phyloP scores from a whole-genome alignment of 768 basidiomycete species.

The Leccinum barrowsii region DNA sequence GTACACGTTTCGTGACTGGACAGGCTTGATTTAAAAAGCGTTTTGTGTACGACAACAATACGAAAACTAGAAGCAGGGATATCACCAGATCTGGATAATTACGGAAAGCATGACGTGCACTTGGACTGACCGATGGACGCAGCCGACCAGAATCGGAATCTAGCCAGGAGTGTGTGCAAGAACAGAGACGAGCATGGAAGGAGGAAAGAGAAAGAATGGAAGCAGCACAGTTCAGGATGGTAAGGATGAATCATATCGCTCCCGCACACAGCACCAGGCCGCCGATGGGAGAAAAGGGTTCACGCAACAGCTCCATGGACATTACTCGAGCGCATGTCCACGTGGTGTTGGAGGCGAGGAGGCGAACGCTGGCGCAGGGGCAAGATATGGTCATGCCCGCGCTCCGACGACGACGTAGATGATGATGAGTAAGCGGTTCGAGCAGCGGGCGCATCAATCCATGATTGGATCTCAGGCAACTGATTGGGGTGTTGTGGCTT shows the following conservation, averaged over 20 bases:
- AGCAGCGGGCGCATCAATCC: slow-evolving; percentile 37
- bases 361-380: slow-evolving; percentile 33
- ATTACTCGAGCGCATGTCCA: slow-evolving; percentile 30
- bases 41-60: slow-evolving; percentile 26
- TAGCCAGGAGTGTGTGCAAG: slow-evolving; percentile 24
- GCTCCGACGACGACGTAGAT: slow-evolving; percentile 29
- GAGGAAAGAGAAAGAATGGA: slow-evolving; percentile 8
- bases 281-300: slow-evolving; percentile 6
- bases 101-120: slow-evolving; percentile 13
- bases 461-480: slow-evolving; percentile 46
- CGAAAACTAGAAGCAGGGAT: slow-evolving; percentile 14
- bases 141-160: slow-evolving; percentile 15
- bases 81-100: slow-evolving; percentile 17
- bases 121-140: background rate
- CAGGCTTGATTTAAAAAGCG: slow-evolving; percentile 5
- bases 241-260: background rate
- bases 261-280: slow-evolving; percentile 20
- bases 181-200: slow-evolving; percentile 9
- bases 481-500: slow-evolving; percentile 34
- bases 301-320: slow-evolving; percentile 32
- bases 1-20: slow-evolving; percentile 20
- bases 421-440: slow-evolving; percentile 28
- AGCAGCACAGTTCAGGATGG: slow-evolving; percentile 4
- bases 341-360: slow-evolving; percentile 31
- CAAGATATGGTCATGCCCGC: slow-evolving; percentile 27